Base-by-base conservation (phyloP, 345 rosid species). In the Eucalyptus tenuipes region DNA sequence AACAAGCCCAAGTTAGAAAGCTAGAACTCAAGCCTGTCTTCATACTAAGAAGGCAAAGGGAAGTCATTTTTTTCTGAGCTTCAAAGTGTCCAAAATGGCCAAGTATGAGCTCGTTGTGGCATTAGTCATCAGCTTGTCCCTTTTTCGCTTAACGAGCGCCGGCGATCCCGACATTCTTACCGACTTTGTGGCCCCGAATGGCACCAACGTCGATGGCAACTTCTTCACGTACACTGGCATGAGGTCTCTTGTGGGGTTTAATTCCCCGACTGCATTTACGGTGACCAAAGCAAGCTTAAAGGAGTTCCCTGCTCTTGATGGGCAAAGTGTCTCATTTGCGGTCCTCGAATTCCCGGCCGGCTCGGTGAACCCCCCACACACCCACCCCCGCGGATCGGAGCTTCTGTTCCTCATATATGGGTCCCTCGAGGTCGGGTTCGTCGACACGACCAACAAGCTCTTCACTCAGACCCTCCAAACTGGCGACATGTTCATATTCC, bases 401-500 rank as follows among this genome's bases (percentile, higher is more conserved):
- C 90, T 91, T 5, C 61, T 91, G 12, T 80, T 89, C 61, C 81
- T 88, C 16, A 25, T 49, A 49, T n/a, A 42, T 2, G 90, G 91
- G 27, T 20, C 52, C 81, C 90, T 91, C 5, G 80, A 88, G 18
- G 92, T 91, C 22, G 91, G 92, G 5, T 89, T 89, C n/a, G 80
- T 91, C 12, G 91, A 91, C 92, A 89, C 90, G 10, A 86, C 89
- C 48, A 66, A 89, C 85, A 88, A 91, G 85, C 92, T 91, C 81
- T 55, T 55, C 61, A 55, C 61, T 55, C 61, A 24, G 61, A 55
- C 61, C 61, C 61, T 55, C 61, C 29, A 88, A 33, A 81, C 85
- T 0, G 92, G 92, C 20, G 92, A 89, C 82, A 57, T 88, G 61
- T 91, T 89, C 88, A 86, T 91, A 17, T 89, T 91, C 42, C 89